Evolutionary conservation across 768 basidiomycete species (phyloP).

Genomic region (Mycena metata): DNA sequence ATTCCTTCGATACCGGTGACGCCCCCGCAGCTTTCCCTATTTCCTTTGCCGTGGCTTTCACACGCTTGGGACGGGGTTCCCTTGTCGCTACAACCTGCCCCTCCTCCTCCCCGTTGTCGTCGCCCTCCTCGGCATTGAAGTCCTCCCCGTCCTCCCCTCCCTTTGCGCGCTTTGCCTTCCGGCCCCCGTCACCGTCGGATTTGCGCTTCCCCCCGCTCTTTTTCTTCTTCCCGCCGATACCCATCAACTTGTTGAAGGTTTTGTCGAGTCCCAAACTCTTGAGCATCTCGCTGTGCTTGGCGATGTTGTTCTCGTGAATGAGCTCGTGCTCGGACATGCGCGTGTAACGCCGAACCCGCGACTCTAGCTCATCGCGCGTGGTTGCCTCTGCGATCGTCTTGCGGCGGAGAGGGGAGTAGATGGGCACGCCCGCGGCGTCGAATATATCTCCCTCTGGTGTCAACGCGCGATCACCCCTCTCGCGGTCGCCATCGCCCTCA

Average conservation of each 20-base stretch:
- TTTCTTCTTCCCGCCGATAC: background rate
- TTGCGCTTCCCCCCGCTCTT: background rate
- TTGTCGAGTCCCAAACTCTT: background rate
- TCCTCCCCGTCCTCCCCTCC: too few relatives aligned
- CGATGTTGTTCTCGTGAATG: background rate
- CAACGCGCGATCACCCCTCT: too few relatives aligned
- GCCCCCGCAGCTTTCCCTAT: too few relatives aligned
- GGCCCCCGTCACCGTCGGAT: background rate
- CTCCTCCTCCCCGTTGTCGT: background rate
- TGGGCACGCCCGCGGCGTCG: too few relatives aligned
- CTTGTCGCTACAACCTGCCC: background rate
- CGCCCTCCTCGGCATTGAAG: background rate
- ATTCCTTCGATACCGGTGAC: background rate
- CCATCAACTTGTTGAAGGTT: background rate
- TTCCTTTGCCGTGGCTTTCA: too few relatives aligned
- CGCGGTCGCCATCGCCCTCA: too few relatives aligned
- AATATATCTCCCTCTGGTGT: too few relatives aligned
- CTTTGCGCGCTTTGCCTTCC: background rate
- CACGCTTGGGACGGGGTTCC: background rate
- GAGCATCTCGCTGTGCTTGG: background rate
- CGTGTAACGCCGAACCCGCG: background rate
- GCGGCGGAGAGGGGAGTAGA: background rate
- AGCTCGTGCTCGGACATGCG: background rate
- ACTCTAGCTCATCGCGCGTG: background rate
- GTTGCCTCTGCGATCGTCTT: background rate